Evolutionary conservation across 257 asterid genomes (phyloP).

Genomic region (Eustoma russellianum): DNA sequence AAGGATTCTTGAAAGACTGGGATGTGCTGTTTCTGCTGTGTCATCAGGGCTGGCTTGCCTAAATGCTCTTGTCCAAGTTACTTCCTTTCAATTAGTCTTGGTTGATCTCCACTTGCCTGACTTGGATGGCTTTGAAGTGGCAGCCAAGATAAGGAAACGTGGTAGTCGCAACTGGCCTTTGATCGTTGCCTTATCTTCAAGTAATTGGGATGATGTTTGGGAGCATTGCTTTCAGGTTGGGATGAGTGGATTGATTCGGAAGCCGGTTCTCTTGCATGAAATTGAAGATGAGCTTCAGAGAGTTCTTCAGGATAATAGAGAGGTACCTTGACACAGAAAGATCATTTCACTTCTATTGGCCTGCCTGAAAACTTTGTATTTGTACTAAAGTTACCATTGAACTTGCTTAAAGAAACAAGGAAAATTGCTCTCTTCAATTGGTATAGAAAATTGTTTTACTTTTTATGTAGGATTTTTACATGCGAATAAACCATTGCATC

Average conservation of each 20-base stretch:
- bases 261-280: slow-evolving; percentile 62
- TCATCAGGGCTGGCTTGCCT: slow-evolving; percentile 81
- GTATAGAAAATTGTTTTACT: too few species aligned
- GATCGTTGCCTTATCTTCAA: slow-evolving; percentile 65
- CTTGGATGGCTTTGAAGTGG: slow-evolving; percentile 73
- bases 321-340: slow-evolving; percentile 11
- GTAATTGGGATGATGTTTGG: slow-evolving; percentile 38
- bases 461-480: too few species aligned
- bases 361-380: too few species aligned
- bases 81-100: slow-evolving; percentile 47
- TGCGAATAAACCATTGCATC: too few species aligned
- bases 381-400: too few species aligned
- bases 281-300: slow-evolving; percentile 54
- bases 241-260: slow-evolving; percentile 69
- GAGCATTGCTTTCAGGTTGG: slow-evolving; percentile 55
- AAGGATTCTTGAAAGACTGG: slow-evolving; percentile 76
- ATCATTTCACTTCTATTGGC: not conserved
- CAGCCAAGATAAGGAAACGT: slow-evolving; percentile 58
- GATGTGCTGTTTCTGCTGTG: slow-evolving; percentile 60
- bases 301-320: slow-evolving; percentile 46
- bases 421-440: too few species aligned
- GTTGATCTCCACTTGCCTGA: slow-evolving; percentile 81
- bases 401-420: too few species aligned
- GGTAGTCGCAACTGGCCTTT: slow-evolving; percentile 67
- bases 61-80: slow-evolving; percentile 39